Evolutionary conservation across 495 filamentous ascomycete species (phyloP).

Genomic region (Pyronema omphalodes): DNA sequence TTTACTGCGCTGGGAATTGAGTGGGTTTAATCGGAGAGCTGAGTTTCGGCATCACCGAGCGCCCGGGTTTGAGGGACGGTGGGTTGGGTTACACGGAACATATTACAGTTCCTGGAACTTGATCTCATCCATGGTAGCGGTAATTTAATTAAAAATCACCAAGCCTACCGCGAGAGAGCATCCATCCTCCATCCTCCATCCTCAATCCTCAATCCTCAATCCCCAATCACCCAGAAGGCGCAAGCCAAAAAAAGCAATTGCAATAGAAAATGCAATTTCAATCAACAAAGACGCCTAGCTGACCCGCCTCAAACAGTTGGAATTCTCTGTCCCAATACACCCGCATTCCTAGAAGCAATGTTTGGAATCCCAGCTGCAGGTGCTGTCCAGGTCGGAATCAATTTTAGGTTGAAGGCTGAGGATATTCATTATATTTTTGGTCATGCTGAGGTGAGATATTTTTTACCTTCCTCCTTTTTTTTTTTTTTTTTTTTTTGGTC

Average conservation of each 20-base stretch:
- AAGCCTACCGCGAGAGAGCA: no score
- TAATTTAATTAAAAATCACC: no score
- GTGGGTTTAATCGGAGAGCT: no score
- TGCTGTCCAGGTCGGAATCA: constrained; percentile 64
- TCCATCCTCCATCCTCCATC: no score
- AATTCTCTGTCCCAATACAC: constrained; percentile 78
- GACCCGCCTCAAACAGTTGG: constrained; percentile 33
- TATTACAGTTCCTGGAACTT: no score
- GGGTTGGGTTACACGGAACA: not conserved
- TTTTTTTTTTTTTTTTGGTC: not conserved
- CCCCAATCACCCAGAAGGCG: no score
- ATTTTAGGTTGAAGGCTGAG: constrained; percentile 71
- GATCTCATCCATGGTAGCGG: no score
- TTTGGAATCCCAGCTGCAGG: constrained; percentile 80
- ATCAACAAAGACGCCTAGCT: no score
- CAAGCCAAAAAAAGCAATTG: not conserved
- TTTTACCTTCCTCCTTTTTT: not conserved
- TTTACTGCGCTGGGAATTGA: no score
- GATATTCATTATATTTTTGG: constrained; percentile 82
- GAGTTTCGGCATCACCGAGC: no score
- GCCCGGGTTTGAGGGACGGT: not conserved
- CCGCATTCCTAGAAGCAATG: constrained; percentile 76
- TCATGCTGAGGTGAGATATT: constrained; percentile 28
- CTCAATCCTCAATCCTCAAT: no score
- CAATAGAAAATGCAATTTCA: no score